A percentile compares a stretch with the other conserved stretches of the same genome.
phyloP scores from a whole-genome alignment of 2,329 filamentous ascomycete genomes.

The Ophiostoma tasmaniense region DNA sequence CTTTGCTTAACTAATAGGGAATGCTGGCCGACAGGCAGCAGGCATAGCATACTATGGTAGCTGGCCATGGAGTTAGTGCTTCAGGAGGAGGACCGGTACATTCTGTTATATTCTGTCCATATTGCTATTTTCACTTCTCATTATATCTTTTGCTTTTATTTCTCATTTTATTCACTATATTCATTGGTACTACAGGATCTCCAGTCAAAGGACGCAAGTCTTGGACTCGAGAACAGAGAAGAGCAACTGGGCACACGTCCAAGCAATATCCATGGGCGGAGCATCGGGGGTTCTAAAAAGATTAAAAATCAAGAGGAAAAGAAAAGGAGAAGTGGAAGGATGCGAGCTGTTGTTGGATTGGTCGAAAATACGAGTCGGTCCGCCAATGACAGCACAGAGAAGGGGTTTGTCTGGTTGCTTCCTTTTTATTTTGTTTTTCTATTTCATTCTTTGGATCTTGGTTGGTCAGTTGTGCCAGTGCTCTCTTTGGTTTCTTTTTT shows the following conservation, averaged over 20 bases:
- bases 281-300: neutral
- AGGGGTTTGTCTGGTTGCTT: neutral
- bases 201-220: neutral
- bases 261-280: neutral
- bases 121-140: neutral
- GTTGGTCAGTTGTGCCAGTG: neutral
- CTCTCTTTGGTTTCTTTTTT: neutral
- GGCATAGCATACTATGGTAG: neutral
- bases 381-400: neutral
- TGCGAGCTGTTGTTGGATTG: neutral
- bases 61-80: neutral
- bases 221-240: neutral
- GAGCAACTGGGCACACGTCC: constrained; percentile 3
- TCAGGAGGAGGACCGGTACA: neutral
- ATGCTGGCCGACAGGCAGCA: neutral
- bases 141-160: neutral
- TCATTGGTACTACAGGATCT: neutral
- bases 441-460: constrained; percentile 1
- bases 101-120: neutral
- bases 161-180: neutral
- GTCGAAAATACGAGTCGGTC: neutral
- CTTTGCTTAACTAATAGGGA: neutral
- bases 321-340: neutral
- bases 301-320: neutral
- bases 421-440: neutral